Base-by-base conservation (phyloP, 768 basidiomycete species). In the Hypsizygus marmoreus region DNA sequence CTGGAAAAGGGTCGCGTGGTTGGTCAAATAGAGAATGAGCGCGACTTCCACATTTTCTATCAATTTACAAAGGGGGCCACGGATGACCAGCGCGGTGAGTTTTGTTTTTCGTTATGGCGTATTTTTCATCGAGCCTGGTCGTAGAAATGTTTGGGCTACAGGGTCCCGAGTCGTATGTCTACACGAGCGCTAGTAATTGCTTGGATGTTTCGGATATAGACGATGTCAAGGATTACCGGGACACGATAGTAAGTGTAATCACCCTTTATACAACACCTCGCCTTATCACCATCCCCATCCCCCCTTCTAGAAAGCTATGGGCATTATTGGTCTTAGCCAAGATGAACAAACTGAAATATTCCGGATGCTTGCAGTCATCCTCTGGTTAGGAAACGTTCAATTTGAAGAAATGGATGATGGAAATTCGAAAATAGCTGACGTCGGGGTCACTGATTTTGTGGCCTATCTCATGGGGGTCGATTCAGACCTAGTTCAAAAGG, bases 11-110 rank as follows among this genome's bases (percentile, higher is more conserved):
- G 92, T 16, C 83, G 94, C 49, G 92, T 98, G 10, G 95, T 97
- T 9, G 94, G 95, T 25, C 97, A 99, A 62, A 90, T 98, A 43
- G 87, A 91, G 64, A 88, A 90, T 55, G 97, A 99, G 68, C 84
- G 97, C 50, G 91, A 97, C 65, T 98, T 98, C 67, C 97, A 99
- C 61, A 95, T 99, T 50, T 98, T 99, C 75, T 99, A 98, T 66
- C 97, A 99, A 63, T 97, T 98, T 66, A 97, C 97, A 20, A 99
- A 97, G 63, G 93, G 85, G 4, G 95, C 97, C 4, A 83, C 88
- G 6, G 76, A 85, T 36, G 90, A 86, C 35, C 92, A 97, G 65
- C 82, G 92, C 65, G 93, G 94, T 91, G 58, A 46, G 78, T 63
- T 14, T 20, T 16, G 19, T 39, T n/a, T 7, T 23, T 22, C 25